phyloP scores from a whole-genome alignment of 2,329 filamentous ascomycete species.

The Biscogniauxia mediterranea region DNA sequence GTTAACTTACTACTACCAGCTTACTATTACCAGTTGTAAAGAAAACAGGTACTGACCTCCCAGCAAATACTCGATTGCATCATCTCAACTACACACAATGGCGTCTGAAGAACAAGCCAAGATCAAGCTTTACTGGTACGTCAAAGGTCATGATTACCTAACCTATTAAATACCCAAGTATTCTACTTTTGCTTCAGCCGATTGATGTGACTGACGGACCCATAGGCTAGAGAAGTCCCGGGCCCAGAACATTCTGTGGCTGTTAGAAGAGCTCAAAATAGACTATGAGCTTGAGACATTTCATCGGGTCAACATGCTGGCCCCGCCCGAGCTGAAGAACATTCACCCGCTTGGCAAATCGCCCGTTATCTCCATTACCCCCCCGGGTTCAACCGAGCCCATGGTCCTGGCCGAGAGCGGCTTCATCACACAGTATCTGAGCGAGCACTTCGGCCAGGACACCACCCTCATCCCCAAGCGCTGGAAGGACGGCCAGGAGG shows the following conservation, averaged over 20 bases:
- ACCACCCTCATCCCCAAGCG: slow-evolving; percentile 49
- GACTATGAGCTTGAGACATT: slow-evolving; percentile 79
- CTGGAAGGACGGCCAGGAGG: slow-evolving; percentile 58
- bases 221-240: slow-evolving; percentile 79
- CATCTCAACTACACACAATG: slow-evolving; percentile 18
- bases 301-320: slow-evolving; percentile 67
- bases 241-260: slow-evolving; percentile 79
- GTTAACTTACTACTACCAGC: too few relatives aligned
- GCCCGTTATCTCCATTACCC: slow-evolving; percentile 68
- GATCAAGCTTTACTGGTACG: slow-evolving; percentile 64
- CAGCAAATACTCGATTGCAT: neutral
- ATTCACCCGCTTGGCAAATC: slow-evolving; percentile 87
- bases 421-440: slow-evolving; percentile 78
- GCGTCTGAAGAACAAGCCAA: slow-evolving; percentile 42
- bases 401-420: slow-evolving; percentile 77
- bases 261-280: slow-evolving; percentile 78
- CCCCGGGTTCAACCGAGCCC: slow-evolving; percentile 39
- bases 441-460: slow-evolving; percentile 57
- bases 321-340: slow-evolving; percentile 72
- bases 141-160: slow-evolving; percentile 1
- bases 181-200: too few relatives aligned
- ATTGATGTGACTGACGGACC: slow-evolving; percentile 11
- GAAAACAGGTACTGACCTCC: neutral
- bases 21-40: too few relatives aligned
- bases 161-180: neutral